These are phyloP conservation scores for Setaria viridis DNA, from an alignment of 202 grass and related monocot species.

Conservation along the genomic window DNA sequence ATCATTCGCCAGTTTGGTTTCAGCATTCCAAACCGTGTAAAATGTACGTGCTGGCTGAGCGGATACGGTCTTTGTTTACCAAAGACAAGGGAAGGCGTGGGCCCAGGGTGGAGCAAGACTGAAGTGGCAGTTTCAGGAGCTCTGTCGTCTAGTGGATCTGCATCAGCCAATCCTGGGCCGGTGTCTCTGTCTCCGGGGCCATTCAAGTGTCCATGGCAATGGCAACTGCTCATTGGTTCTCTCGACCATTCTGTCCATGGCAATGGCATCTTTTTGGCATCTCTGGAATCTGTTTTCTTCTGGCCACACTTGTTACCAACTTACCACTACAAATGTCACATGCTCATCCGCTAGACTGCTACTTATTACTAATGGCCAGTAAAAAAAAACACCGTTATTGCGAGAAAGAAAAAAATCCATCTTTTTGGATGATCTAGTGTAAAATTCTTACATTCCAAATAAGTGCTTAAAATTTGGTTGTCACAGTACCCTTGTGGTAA, in stretches of 20 bases:
- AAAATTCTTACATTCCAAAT: neutral
- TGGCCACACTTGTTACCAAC: too few species aligned
- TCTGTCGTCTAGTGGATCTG: constrained; percentile 21
- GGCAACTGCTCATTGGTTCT: neutral
- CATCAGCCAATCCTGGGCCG: neutral
- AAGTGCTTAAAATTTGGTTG: neutral
- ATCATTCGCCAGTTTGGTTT: neutral
- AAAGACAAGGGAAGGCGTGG: neutral
- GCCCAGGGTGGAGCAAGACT: neutral
- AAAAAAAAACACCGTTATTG: too few species aligned
- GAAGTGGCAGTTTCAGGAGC: neutral
- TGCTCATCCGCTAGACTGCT: neutral
- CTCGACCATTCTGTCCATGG: neutral
- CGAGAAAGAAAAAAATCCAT: neutral
- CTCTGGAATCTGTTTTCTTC: neutral
- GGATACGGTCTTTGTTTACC: neutral
- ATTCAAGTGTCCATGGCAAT: neutral
- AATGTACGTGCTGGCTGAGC: neutral
- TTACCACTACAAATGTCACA: neutral
- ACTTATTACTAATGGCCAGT: neutral
- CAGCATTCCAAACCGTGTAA: neutral
- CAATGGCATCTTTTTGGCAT: neutral
- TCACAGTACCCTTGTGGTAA: neutral
- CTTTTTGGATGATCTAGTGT: too few species aligned
- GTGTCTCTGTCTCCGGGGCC: neutral